These are phyloP conservation scores for Penicillium pancosmium DNA, from an alignment of 495 filamentous ascomycete species.

Conservation along the genomic window DNA sequence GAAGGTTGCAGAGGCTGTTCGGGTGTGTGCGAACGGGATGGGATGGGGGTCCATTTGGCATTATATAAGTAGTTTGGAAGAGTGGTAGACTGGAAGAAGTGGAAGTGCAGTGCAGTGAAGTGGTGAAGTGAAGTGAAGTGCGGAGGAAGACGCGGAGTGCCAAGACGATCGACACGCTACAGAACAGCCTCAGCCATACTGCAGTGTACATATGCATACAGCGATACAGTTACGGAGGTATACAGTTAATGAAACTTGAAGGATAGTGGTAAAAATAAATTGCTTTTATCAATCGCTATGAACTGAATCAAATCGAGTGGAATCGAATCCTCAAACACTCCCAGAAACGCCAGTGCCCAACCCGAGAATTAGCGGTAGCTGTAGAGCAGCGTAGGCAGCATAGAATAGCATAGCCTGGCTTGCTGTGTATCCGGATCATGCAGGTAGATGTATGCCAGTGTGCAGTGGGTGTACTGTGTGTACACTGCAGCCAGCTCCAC, in stretches of 20 bases:
- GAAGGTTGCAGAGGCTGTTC: constrained; percentile 23
- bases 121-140: constrained; percentile 2
- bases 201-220: too few species aligned
- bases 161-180: neutral
- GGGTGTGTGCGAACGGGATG: constrained; percentile 15
- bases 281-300: neutral
- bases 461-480: neutral
- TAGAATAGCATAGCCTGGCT: neutral
- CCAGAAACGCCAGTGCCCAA: neutral
- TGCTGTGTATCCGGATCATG: too few species aligned
- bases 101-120: neutral
- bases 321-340: too few species aligned
- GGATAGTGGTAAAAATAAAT: too few species aligned
- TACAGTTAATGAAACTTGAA: too few species aligned
- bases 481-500: neutral
- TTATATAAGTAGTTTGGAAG: neutral
- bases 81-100: neutral
- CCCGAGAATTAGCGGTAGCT: neutral
- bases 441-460: neutral
- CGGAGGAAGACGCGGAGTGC: neutral
- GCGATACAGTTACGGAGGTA: too few species aligned
- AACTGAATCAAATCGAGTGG: neutral
- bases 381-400: neutral
- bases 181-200: too few species aligned
- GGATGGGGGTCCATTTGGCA: constrained; percentile 27